Evolutionary conservation across 768 basidiomycete species (phyloP), one percentile per base, ranked within the genome.

Genomic region (Mycena filopes): DNA sequence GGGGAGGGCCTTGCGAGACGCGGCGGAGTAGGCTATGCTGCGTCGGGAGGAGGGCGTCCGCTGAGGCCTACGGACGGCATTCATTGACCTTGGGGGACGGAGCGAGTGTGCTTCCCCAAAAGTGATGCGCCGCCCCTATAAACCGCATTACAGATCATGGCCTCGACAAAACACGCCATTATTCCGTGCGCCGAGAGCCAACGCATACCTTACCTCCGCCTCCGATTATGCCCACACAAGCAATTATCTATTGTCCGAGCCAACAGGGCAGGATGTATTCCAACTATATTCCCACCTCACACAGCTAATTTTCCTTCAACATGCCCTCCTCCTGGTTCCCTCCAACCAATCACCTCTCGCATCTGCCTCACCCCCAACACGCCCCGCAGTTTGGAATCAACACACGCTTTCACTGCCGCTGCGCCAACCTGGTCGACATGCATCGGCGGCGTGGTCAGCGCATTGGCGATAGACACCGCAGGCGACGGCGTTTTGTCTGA

Each of bases 401-500:
- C 78, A 71, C 89, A 84, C 61, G 90, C 80, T 38, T 86, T 84
- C 21, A 89, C 82, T 63, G 91, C 88, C 9, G 95, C 94, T 70
- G 90, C 87, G 3, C 92, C 98, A 47, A 99, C 95, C 66, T 96
- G 94, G 71, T 99, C 98, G 23, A 98, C 95, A 73, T 99, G 97
- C 45, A 99, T 88, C 2, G 98, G 96, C 31, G 92, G 94, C 58
- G 91, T 90, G n/a, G 86, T 84, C 54, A 98, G 78, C 20, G 92
- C 89, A 65, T 92, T 92, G 9, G 94, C 92, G 38, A 96, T 78
- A 3, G 91, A 89, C 33, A 87, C 82, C 42, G 92, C 77, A 18
- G 86, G 73, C 25, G 86, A 87, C 25, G 74, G 54, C 46, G 68
- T 65, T 53, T 68, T 65, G 60, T 59, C 69, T 69, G 67, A 68